Evolutionary conservation across 2,329 filamentous ascomycete species (phyloP), one percentile per base, ranked within the genome.

Genomic region (Aureobasidium uvarum): DNA sequence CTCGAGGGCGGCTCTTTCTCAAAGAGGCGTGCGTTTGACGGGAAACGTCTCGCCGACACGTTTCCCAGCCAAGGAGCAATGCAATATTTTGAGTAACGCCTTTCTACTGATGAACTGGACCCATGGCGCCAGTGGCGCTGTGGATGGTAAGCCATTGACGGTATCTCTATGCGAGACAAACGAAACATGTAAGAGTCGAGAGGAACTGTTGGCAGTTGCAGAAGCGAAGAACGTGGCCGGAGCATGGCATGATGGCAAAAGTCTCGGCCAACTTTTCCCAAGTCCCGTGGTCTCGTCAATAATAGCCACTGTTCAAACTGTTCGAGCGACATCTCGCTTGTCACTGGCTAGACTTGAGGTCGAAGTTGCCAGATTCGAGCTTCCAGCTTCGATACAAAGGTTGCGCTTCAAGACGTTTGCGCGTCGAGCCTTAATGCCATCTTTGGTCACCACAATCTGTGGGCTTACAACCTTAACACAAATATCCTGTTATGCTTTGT

Each of bases 41-140:
- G 50, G n/a, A 52, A 52, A 52, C 46, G 58, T 50, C 36, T 45
- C 18, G 38, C 41, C 41, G 14, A 38, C 60, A 55, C 28, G 48
- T 55, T 41, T n/a, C 25, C 39, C 28, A 38, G 50, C 59, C 59
- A 63, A 45, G 31, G 36, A 18, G 14, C 48, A 64, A 64, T 64
- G 8, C 48, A 64, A 64, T 64, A 54, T 64, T 33, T 54, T 28
- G 39, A 14, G 23, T 28, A 64, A 64, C 60, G 60, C n/a, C 60
- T 55, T 64, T 55, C 18, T 55, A 62, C 58, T 41, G 45, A 39
- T 39, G 31, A 16, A 39, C 25, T 38, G 33, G 20, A n/a, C 23
- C 20, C 20, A 20, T 39, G 3, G 36, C 43, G 43, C 28, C 28
- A 48, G 11, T 46, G 56, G 56, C 56, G 7, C 20, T 60, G 38